Percentiles rank a stretch among this genome's conserved stretches.
These are phyloP conservation scores for Fistulifera solaris DNA, from an alignment of 108 stramenopile genomes.

Conservation along the genomic window DNA sequence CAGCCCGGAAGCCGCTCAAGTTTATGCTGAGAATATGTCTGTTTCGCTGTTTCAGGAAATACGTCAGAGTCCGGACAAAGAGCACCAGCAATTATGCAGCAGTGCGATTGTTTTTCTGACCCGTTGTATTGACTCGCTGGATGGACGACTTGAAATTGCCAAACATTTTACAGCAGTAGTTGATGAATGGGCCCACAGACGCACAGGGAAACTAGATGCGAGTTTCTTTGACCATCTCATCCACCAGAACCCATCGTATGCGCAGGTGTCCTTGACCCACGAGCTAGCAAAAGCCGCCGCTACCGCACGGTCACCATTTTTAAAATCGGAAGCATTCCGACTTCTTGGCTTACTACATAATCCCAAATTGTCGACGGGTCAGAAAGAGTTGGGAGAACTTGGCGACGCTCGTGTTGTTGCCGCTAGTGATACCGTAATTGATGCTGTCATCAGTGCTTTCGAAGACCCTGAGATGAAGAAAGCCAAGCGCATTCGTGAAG, in stretches of 20 bases:
- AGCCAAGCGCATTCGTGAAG: slow-evolving; percentile 31
- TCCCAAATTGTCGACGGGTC: slow-evolving; percentile 9
- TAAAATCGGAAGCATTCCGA: slow-evolving; percentile 58
- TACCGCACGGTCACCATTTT: slow-evolving; percentile 41
- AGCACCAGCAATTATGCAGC: slow-evolving; percentile 55
- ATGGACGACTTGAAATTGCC: too few relatives aligned
- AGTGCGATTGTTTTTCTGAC: slow-evolving; percentile 2
- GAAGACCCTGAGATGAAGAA: slow-evolving; percentile 46
- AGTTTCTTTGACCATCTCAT: slow-evolving; percentile 65
- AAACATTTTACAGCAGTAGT: slow-evolving; percentile 12
- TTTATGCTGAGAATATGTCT: neutral
- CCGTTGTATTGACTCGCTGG: too few relatives aligned
- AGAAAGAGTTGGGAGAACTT: slow-evolving; percentile 9
- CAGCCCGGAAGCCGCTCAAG: too few relatives aligned
- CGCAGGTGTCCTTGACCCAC: slow-evolving; percentile 23
- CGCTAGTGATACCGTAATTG: slow-evolving; percentile 7
- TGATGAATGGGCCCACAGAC: slow-evolving; percentile 63
- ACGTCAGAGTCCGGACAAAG: slow-evolving; percentile 26
- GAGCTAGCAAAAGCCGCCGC: slow-evolving; percentile 35
- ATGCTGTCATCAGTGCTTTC: slow-evolving; percentile 15
- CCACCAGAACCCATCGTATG: slow-evolving; percentile 32
- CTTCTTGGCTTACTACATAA: slow-evolving; percentile 30
- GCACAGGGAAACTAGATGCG: slow-evolving; percentile 41
- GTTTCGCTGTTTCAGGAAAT: slow-evolving; percentile 27
- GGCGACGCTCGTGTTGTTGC: neutral